Conservation (phyloP, 495 filamentous ascomycete genomes). For the Mycothermus thermophilus region DNA sequence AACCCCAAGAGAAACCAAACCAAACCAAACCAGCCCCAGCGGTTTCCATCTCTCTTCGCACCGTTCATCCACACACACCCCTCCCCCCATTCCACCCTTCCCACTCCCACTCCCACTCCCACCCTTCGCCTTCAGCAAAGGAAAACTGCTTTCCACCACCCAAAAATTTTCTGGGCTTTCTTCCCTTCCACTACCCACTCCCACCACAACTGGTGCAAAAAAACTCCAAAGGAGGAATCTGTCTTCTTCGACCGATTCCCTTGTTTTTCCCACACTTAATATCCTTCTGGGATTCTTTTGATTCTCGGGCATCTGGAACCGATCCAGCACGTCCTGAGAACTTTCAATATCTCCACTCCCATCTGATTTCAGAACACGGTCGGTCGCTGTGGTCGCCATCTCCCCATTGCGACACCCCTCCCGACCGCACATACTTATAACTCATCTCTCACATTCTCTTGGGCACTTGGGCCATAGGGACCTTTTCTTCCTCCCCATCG, state of each 20-base stretch:
- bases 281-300: slow-evolving; percentile 15
- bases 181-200: slow-evolving; percentile 16
- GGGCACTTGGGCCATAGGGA: slow-evolving; percentile 4
- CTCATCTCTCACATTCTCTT: too few relatives aligned
- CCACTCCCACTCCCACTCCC: slow-evolving; percentile 13
- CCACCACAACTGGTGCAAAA: slow-evolving; percentile 9
- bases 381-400: too few relatives aligned
- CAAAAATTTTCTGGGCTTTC: slow-evolving; percentile 13
- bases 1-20: too few relatives aligned
- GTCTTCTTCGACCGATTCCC: slow-evolving; percentile 8
- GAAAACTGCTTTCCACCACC: slow-evolving; percentile 3
- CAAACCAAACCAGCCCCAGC: too few relatives aligned
- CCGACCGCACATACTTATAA: too few relatives aligned
- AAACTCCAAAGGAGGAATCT: slow-evolving; percentile 12
- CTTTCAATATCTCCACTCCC: slow-evolving; percentile 28
- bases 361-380: slow-evolving; percentile 11
- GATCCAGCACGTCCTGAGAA: slow-evolving; percentile 13
- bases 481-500: slow-evolving; percentile 5
- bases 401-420: too few relatives aligned
- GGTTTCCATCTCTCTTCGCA: too few relatives aligned
- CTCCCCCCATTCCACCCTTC: background rate
- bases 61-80: too few relatives aligned
- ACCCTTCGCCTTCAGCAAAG: slow-evolving; percentile 5
- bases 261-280: slow-evolving; percentile 15
- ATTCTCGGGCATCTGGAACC: too few relatives aligned